Conservation (phyloP, 495 filamentous ascomycete species). For the Lasiosphaeria miniovina region DNA sequence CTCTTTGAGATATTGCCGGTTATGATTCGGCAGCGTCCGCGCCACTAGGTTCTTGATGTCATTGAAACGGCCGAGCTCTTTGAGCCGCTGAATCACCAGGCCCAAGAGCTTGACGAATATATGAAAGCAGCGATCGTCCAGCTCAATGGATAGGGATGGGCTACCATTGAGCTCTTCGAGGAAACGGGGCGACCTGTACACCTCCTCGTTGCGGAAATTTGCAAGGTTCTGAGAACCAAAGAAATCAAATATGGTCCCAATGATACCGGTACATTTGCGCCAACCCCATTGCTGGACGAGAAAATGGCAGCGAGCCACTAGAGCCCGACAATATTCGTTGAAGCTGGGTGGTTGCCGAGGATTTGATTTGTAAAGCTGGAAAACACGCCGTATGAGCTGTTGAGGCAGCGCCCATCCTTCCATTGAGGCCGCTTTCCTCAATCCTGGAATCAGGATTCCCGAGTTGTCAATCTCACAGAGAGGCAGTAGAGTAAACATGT, state of each 20-base stretch:
- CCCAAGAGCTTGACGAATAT: conserved; percentile 87
- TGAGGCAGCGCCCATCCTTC: conserved; percentile 78
- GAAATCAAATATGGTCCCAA: conserved; percentile 85
- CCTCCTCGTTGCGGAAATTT: conserved; percentile 75
- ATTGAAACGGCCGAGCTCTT: conserved; percentile 57
- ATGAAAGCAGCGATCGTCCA: conserved; percentile 84
- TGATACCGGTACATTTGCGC: conserved; percentile 71
- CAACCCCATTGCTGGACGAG: conserved; percentile 84
- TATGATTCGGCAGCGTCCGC: conserved; percentile 84
- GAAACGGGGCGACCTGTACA: conserved; percentile 71
- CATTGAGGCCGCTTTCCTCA: conserved; percentile 47
- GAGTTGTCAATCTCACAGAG: conserved; percentile 68
- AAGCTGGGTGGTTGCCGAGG: conserved; percentile 58
- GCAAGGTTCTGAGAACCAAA: conserved; percentile 73
- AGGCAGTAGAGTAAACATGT: conserved; percentile 72
- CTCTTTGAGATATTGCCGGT: conserved; percentile 82
- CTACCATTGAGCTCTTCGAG: conserved; percentile 65
- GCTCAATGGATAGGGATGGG: conserved; percentile 58
- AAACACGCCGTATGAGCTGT: conserved; percentile 58
- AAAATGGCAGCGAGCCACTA: conserved; percentile 72
- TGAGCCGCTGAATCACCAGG: conserved; percentile 61
- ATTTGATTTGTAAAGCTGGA: conserved; percentile 62
- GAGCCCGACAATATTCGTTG: conserved; percentile 75
- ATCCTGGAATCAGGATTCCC: conserved; percentile 59
- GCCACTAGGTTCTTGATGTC: conserved; percentile 74